Percentiles rank a stretch among this genome's conserved stretches.
Conservation (phyloP, 208 protist genomes). For the Trichomonas gallinae region DNA sequence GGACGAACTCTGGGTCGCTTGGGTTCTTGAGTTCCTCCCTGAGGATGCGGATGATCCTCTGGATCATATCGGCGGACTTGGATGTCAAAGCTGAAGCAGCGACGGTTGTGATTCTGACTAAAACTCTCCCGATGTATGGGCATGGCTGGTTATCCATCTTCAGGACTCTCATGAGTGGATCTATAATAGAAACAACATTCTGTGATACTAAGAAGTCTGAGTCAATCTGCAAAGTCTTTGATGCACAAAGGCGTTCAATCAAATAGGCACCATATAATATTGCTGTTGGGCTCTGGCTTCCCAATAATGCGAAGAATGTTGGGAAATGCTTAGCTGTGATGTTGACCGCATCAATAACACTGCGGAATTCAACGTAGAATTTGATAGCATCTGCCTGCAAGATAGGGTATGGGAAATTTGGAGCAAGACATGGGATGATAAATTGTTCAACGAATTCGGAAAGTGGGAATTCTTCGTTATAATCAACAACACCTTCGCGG, state of each 20-base stretch:
- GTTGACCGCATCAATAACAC: neutral
- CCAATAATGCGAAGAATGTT: neutral
- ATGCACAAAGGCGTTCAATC: neutral
- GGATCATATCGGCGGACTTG: neutral
- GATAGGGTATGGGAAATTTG: neutral
- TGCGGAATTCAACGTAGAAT: neutral
- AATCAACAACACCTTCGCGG: neutral
- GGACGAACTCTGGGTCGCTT: neutral
- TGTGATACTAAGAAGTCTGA: neutral
- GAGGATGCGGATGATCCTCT: neutral
- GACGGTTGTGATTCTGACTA: neutral
- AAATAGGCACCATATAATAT: neutral
- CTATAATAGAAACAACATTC: neutral
- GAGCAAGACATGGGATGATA: neutral
- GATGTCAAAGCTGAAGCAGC: neutral
- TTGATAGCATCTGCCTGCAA: neutral
- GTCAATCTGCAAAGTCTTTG: neutral
- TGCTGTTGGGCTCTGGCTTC: too few species aligned
- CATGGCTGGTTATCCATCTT: neutral
- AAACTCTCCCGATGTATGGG: neutral
- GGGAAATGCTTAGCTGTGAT: neutral
- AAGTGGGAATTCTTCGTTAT: neutral
- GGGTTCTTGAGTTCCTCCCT: neutral
- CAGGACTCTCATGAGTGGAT: neutral
- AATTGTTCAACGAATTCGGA: neutral